Conservation (phyloP, 169 alveolate genomes). For the Eimeria nieschulzi region DNA sequence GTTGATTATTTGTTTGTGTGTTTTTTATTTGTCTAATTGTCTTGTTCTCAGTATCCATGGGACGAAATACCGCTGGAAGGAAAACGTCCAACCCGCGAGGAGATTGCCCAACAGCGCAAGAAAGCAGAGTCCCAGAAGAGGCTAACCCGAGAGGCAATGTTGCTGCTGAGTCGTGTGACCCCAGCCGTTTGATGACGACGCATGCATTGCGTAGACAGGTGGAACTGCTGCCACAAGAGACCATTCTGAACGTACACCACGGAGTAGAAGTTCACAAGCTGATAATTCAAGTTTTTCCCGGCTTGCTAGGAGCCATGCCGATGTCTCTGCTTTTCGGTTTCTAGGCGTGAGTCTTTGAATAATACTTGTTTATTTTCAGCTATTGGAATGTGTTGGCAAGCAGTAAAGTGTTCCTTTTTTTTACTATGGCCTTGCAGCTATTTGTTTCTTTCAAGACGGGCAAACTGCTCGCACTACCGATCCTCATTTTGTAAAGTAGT, state of each 20-base stretch:
- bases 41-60: constrained; percentile 54
- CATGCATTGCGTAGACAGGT: not conserved
- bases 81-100: constrained; percentile 13
- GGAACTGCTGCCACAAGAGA: not conserved
- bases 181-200: constrained; percentile 30
- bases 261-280: constrained; percentile 22
- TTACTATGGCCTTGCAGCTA: too few relatives aligned
- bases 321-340: constrained; percentile 11
- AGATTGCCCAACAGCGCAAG: constrained; percentile 52
- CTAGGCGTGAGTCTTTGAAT: constrained; percentile 13
- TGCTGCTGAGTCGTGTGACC: constrained; percentile 31
- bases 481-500: too few relatives aligned
- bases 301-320: not conserved
- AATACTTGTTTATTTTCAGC: too few relatives aligned
- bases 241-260: not conserved
- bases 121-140: constrained; percentile 21
- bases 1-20: not conserved
- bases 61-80: constrained; percentile 65
- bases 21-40: not conserved
- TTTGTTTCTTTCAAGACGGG: too few relatives aligned
- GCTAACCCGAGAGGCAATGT: constrained; percentile 52
- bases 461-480: too few relatives aligned
- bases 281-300: not conserved
- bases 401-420: too few relatives aligned
- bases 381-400: too few relatives aligned